phyloP scores from a whole-genome alignment of 2,329 filamentous ascomycete species.

The Lomentospora prolificans region DNA sequence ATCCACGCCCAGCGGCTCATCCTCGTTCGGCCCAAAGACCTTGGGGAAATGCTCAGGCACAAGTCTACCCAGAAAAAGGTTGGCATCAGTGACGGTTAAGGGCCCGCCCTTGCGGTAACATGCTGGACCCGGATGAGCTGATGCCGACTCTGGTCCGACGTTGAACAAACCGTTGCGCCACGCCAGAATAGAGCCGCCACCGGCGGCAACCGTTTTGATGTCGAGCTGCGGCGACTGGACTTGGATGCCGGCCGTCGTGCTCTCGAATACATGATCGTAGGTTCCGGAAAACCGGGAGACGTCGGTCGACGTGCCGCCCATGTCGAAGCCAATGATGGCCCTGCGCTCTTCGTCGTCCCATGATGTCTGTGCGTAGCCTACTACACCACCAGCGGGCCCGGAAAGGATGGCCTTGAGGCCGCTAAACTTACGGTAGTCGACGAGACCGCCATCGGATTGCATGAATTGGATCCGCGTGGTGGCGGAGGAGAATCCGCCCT shows the following conservation, averaged over 20 bases:
- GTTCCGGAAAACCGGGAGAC: slow-evolving; percentile 54
- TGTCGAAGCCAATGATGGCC: slow-evolving; percentile 5
- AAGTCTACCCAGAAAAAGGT: slow-evolving; percentile 54
- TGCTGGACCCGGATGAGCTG: slow-evolving; percentile 61
- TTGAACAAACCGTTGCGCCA: slow-evolving; percentile 65
- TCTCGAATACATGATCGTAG: slow-evolving; percentile 51
- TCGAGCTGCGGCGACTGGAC: slow-evolving; percentile 73
- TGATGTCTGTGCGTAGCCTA: slow-evolving; percentile 32
- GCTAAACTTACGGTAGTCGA: slow-evolving; percentile 48
- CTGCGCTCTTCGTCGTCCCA: neutral
- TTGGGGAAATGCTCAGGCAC: slow-evolving; percentile 59
- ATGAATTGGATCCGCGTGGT: slow-evolving; percentile 50
- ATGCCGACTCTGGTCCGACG: slow-evolving; percentile 62
- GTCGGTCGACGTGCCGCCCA: slow-evolving; percentile 61
- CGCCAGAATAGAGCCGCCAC: slow-evolving; percentile 60
- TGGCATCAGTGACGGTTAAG: slow-evolving; percentile 63
- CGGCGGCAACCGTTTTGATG: slow-evolving; percentile 72
- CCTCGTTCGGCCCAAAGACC: slow-evolving; percentile 61
- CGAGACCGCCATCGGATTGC: slow-evolving; percentile 48
- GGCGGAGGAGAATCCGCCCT: slow-evolving; percentile 20
- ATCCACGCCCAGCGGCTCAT: slow-evolving; percentile 38
- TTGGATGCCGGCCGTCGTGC: slow-evolving; percentile 66
- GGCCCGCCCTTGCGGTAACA: slow-evolving; percentile 66
- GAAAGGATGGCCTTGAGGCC: slow-evolving; percentile 62
- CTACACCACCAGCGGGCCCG: slow-evolving; percentile 68